Evolutionary conservation across 2,329 filamentous ascomycete genomes (phyloP).

Genomic region (Claviceps sp.): DNA sequence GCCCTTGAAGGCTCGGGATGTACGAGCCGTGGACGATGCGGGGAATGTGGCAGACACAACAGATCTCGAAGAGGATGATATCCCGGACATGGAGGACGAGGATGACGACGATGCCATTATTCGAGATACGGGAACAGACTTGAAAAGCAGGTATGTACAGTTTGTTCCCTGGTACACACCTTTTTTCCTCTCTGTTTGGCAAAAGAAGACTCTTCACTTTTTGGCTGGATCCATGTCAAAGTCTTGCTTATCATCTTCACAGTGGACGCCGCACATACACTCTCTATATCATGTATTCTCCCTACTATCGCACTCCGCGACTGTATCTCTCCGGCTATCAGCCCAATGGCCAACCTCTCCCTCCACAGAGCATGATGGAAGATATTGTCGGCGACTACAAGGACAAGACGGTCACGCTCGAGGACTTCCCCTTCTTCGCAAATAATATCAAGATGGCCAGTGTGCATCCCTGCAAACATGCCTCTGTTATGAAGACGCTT

Average conservation of each 20-base stretch:
- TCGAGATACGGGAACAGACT: slow-evolving; percentile 47
- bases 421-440: slow-evolving; percentile 92
- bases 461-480: slow-evolving; percentile 94
- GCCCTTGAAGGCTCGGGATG: slow-evolving; percentile 64
- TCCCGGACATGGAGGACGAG: slow-evolving; percentile 97
- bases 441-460: slow-evolving; percentile 90
- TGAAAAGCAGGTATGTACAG: slow-evolving; percentile 29
- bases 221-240: not conserved
- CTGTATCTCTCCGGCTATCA: slow-evolving; percentile 89
- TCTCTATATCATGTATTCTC: slow-evolving; percentile 95
- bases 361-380: slow-evolving; percentile 84
- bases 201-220: too few relatives aligned
- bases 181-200: not conserved
- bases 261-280: slow-evolving; percentile 88
- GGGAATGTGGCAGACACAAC: slow-evolving; percentile 71
- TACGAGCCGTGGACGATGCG: slow-evolving; percentile 77
- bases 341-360: slow-evolving; percentile 64
- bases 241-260: not conserved
- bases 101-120: slow-evolving; percentile 97
- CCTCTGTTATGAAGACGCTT: slow-evolving; percentile 93
- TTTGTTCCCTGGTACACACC: not conserved
- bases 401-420: slow-evolving; percentile 95
- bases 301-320: slow-evolving; percentile 90
- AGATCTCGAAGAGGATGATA: slow-evolving; percentile 63
- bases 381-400: slow-evolving; percentile 95